Conservation (phyloP, 345 rosid genomes). For the Euphorbia peplus region DNA sequence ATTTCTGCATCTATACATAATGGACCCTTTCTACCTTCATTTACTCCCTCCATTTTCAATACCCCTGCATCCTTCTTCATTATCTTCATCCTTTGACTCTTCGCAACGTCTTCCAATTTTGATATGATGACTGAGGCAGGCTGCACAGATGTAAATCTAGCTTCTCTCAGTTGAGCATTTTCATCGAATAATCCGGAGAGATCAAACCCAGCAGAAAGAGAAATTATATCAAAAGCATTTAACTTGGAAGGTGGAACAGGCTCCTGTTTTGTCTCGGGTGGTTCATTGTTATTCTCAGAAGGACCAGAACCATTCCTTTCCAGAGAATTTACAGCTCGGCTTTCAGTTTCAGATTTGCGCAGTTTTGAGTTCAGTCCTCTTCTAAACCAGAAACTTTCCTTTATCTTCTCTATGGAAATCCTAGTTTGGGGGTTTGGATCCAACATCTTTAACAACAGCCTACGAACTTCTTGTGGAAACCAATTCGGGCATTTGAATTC, state of each 20-base stretch:
- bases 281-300: conserved; percentile 10
- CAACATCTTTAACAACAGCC: conserved; percentile 22
- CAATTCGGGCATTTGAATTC: conserved; percentile 28
- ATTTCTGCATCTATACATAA: conserved; percentile 24
- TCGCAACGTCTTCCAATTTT: conserved; percentile 23
- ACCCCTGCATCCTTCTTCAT: conserved; percentile 22
- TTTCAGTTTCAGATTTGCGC: conserved; percentile 13
- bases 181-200: conserved; percentile 26
- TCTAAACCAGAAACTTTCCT: conserved; percentile 20
- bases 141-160: conserved; percentile 20
- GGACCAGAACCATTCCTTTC: conserved; percentile 22
- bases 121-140: conserved; percentile 22
- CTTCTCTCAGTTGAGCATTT: conserved; percentile 9
- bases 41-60: conserved; percentile 19
- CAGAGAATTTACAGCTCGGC: neutral
- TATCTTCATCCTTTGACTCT: conserved; percentile 15
- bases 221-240: conserved; percentile 30
- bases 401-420: conserved; percentile 22
- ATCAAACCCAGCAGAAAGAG: conserved; percentile 29
- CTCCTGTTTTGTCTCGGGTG: conserved; percentile 14
- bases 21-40: conserved; percentile 23
- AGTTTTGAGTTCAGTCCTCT: conserved; percentile 18
- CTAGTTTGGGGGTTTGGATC: conserved; percentile 21
- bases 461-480: conserved; percentile 25
- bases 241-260: conserved; percentile 5